Percentiles rank a stretch among this genome's conserved stretches.
phyloP scores from a whole-genome alignment of 192 early-diverging fungal species.

The Podila epigama region DNA sequence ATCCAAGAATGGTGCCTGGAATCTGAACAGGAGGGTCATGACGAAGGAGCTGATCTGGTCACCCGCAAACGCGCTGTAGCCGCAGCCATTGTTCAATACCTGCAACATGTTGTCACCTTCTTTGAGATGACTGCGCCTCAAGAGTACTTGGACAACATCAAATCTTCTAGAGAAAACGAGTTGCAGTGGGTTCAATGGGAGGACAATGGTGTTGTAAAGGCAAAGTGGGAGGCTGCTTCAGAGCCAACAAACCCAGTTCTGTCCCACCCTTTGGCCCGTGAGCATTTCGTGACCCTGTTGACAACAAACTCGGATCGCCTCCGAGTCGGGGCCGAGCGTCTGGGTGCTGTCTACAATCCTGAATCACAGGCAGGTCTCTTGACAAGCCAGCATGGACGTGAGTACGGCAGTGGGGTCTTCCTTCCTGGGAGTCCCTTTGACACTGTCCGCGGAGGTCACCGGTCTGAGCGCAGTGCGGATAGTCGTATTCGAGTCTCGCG shows the following conservation, averaged over 20 bases:
- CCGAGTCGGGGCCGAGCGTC: slow-evolving; percentile 36
- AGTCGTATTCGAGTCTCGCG: slow-evolving; percentile 45
- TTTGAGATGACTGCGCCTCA: slow-evolving; percentile 35
- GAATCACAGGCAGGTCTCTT: slow-evolving; percentile 16
- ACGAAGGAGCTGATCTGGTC: slow-evolving; percentile 1
- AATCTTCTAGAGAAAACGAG: slow-evolving; percentile 25
- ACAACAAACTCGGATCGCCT: slow-evolving; percentile 44
- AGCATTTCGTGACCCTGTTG: slow-evolving; percentile 36
- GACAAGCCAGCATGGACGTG: not conserved
- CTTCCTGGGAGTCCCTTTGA: slow-evolving; percentile 9
- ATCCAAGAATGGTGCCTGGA: slow-evolving; percentile 41
- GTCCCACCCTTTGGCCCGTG: slow-evolving; percentile 42
- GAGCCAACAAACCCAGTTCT: slow-evolving; percentile 31
- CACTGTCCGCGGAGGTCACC: slow-evolving; percentile 14
- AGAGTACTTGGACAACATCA: slow-evolving; percentile 45
- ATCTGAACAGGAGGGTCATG: not conserved
- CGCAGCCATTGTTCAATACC: slow-evolving; percentile 27
- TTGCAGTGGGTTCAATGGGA: slow-evolving; percentile 25
- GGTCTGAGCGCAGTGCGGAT: slow-evolving; percentile 34
- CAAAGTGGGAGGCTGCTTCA: slow-evolving; percentile 14
- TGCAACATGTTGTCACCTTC: slow-evolving; percentile 27
- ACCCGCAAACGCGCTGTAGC: slow-evolving; percentile 33
- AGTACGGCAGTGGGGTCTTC: slow-evolving; percentile 37
- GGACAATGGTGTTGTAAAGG: no score
- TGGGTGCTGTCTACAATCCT: slow-evolving; percentile 21